Conservation (phyloP, 148 eudicot species). For the Camellia sinensis region DNA sequence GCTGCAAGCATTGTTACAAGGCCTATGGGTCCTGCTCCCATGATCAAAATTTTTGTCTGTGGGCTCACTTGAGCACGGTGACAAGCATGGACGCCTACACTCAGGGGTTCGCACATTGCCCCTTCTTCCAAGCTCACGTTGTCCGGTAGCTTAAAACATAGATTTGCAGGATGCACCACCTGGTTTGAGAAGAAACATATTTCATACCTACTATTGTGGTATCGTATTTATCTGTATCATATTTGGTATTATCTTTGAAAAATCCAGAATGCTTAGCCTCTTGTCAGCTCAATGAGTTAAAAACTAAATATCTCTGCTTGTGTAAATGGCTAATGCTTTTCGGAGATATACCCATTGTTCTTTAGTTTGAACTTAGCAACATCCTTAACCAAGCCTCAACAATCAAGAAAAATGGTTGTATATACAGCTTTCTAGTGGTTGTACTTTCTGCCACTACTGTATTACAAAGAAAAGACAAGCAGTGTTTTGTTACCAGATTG, state of each 20-base stretch:
- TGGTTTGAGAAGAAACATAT: conserved; percentile 5
- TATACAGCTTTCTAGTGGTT: background rate
- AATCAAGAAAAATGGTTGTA: background rate
- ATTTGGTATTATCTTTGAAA: too few relatives aligned
- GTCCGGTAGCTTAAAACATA: conserved; percentile 40
- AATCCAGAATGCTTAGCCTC: too few relatives aligned
- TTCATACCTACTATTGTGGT: background rate
- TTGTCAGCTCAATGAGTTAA: too few relatives aligned
- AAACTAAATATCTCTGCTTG: too few relatives aligned
- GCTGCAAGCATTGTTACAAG: conserved; percentile 67
- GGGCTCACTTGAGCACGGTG: conserved; percentile 57
- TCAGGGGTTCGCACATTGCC: conserved; percentile 68
- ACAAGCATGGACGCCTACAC: conserved; percentile 76
- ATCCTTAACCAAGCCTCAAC: conserved; percentile 1
- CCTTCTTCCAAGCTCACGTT: conserved; percentile 52
- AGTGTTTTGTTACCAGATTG: conserved; percentile 36
- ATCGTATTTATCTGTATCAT: too few relatives aligned
- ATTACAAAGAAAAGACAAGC: background rate
- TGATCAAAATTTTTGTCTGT: conserved; percentile 51
- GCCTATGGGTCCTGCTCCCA: conserved; percentile 78
- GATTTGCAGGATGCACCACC: conserved; percentile 41
- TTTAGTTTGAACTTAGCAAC: background rate
- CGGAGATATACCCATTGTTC: background rate
- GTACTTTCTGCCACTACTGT: too few relatives aligned
- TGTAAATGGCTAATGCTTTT: too few relatives aligned